phyloP scores from a whole-genome alignment of 345 rosid species.

The Acer campestre region DNA sequence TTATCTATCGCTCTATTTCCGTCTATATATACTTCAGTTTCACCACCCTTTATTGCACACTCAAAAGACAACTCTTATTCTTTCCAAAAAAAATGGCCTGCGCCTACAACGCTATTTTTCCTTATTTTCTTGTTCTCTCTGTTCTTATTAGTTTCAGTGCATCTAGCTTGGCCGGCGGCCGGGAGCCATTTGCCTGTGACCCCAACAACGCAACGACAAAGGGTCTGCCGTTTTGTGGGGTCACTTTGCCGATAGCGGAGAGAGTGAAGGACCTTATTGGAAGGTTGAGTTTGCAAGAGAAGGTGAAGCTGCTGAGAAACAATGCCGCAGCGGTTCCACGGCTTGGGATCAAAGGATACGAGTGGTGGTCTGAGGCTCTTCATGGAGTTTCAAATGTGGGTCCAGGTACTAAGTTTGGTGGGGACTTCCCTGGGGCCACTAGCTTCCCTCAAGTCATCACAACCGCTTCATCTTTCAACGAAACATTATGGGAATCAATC shows the following conservation, averaged over 20 bases:
- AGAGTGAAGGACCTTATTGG: conserved; percentile 70
- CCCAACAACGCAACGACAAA: conserved; percentile 44
- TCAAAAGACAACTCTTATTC: conserved; percentile 6
- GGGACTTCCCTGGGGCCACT: conserved; percentile 71
- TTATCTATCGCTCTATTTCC: not conserved
- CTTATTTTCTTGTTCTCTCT: conserved; percentile 25
- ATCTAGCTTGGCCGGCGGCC: conserved; percentile 27
- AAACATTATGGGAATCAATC: conserved; percentile 79
- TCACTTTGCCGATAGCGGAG: conserved; percentile 44
- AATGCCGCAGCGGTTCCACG: conserved; percentile 71
- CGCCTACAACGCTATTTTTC: not conserved
- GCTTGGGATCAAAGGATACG: conserved; percentile 73
- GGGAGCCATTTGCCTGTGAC: conserved; percentile 64
- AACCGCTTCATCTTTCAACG: conserved; percentile 85
- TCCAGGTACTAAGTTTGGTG: conserved; percentile 68
- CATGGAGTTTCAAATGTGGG: conserved; percentile 91
- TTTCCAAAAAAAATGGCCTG: conserved; percentile 16
- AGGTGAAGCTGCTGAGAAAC: conserved; percentile 62
- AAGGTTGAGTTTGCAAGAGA: conserved; percentile 74
- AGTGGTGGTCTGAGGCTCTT: conserved; percentile 99
- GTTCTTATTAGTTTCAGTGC: conserved; percentile 26
- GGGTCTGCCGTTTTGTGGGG: conserved; percentile 53
- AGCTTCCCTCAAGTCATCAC: conserved; percentile 95
- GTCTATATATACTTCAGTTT: conserved; percentile 28
- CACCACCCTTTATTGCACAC: not conserved